Conservation (phyloP, 306 rosid genomes). For the Medicago truncatula region DNA sequence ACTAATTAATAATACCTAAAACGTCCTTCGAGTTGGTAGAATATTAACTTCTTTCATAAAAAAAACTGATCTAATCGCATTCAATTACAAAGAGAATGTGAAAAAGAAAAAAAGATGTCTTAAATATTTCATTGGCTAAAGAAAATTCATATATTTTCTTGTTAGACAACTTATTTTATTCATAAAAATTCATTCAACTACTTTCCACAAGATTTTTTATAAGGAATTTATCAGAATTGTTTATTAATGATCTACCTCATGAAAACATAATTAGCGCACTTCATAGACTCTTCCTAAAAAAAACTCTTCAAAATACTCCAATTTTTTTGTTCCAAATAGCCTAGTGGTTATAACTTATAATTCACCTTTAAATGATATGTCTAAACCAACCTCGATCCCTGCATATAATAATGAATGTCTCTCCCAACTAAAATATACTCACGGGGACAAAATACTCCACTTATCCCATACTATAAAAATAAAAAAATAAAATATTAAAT, state of each 20-base stretch:
- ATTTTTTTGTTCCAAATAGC: too few relatives aligned
- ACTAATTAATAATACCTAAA: conserved; percentile 30
- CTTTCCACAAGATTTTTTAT: neutral
- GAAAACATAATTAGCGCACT: conserved; percentile 5
- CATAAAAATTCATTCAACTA: neutral
- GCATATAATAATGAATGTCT: too few relatives aligned
- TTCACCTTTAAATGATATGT: too few relatives aligned
- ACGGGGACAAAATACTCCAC: too few relatives aligned
- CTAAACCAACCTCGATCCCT: too few relatives aligned
- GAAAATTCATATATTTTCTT: too few relatives aligned
- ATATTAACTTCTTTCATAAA: conserved; percentile 20
- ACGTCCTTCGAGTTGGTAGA: conserved; percentile 14
- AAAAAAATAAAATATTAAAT: neutral
- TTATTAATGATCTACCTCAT: conserved; percentile 9
- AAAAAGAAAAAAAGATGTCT: neutral
- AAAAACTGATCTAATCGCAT: conserved; percentile 26
- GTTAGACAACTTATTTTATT: neutral
- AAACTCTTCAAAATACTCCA: too few relatives aligned
- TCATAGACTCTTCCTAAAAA: too few relatives aligned
- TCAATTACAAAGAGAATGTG: conserved; percentile 23
- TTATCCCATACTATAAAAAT: too few relatives aligned
- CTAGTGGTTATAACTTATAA: too few relatives aligned
- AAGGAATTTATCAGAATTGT: neutral
- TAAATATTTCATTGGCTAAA: too few relatives aligned
- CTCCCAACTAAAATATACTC: too few relatives aligned